A percentile compares a stretch with the other conserved stretches of the same genome.
These are phyloP conservation scores for Paramyrothecium sp. DNA, from an alignment of 2,329 filamentous ascomycete species.

Conservation along the genomic window DNA sequence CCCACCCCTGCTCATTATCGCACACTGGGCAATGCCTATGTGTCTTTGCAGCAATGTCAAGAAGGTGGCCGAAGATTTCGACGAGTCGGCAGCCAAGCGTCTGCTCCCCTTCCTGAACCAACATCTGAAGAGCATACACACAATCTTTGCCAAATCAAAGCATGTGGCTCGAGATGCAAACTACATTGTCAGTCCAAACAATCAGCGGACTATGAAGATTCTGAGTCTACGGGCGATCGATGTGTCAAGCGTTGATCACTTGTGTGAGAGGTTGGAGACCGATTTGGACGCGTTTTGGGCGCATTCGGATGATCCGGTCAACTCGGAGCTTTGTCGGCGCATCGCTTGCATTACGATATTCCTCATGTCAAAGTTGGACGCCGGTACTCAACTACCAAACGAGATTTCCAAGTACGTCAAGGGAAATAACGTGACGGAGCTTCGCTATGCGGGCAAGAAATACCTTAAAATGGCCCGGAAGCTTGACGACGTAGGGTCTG, in stretches of 20 bases:
- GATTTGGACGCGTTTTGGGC: conserved; percentile 23
- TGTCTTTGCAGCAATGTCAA: conserved; percentile 22
- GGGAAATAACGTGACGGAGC: conserved; percentile 19
- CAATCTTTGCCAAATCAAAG: conserved; percentile 25
- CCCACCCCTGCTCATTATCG: not conserved
- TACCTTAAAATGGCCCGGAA: conserved; percentile 30
- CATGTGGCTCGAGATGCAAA: conserved; percentile 23
- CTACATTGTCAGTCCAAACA: conserved; percentile 26
- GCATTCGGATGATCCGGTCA: conserved; percentile 4
- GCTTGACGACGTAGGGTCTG: conserved; percentile 23
- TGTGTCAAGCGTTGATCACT: conserved; percentile 5
- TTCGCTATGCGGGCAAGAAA: conserved; percentile 29
- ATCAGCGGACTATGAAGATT: conserved; percentile 27
- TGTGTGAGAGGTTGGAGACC: conserved; percentile 10
- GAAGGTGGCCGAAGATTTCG: conserved; percentile 16
- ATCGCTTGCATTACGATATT: conserved; percentile 27
- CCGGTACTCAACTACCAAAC: conserved; percentile 13
- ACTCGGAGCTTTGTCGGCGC: conserved; percentile 23
- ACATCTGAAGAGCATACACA: conserved; percentile 21
- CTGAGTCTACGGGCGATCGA: conserved; percentile 18
- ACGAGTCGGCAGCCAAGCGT: conserved; percentile 15
- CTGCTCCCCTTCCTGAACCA: conserved; percentile 21
- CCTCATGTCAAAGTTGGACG: conserved; percentile 22
- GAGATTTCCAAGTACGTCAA: conserved; percentile 16
- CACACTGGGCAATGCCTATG: not conserved